Evolutionary conservation across 192 early-diverging fungal species (phyloP).

Genomic region (Cetraspora pellucida): DNA sequence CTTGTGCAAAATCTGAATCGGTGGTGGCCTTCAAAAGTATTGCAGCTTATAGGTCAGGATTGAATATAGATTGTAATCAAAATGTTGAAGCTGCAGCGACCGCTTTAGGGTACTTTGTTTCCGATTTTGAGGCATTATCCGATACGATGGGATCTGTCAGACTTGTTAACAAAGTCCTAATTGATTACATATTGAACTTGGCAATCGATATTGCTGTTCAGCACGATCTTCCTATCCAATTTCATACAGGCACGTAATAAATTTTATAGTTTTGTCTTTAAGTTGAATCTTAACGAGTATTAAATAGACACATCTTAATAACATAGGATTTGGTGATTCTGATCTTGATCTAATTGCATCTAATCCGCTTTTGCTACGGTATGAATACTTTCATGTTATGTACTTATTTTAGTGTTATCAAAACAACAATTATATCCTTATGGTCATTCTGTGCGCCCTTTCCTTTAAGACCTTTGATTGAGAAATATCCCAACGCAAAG

Average conservation of each 20-base stretch:
- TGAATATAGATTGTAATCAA: slow-evolving; percentile 8
- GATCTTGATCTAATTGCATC: slow-evolving; percentile 36
- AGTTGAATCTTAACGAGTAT: not conserved
- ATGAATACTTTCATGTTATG: too few species aligned
- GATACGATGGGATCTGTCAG: not conserved
- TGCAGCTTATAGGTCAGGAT: slow-evolving; percentile 25
- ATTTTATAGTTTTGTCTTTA: too few species aligned
- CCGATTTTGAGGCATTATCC: not conserved
- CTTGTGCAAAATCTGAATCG: slow-evolving; percentile 6
- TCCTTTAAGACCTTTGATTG: slow-evolving; percentile 19
- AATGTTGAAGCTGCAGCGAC: not conserved
- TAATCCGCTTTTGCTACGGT: slow-evolving; percentile 33
- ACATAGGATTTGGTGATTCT: slow-evolving; percentile 36
- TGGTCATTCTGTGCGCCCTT: too few species aligned
- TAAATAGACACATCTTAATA: not conserved
- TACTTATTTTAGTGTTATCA: too few species aligned
- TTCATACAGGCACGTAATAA: slow-evolving; percentile 31
- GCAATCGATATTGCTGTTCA: slow-evolving; percentile 17
- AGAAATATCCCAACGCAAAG: slow-evolving; percentile 32
- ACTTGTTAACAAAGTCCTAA: slow-evolving; percentile 21
- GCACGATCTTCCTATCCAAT: slow-evolving; percentile 34
- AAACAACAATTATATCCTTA: too few species aligned
- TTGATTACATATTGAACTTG: slow-evolving; percentile 24
- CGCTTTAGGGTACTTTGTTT: not conserved
- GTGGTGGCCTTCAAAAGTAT: slow-evolving; percentile 30